These are phyloP conservation scores for Astrocystis sublimbata DNA, from an alignment of 495 filamentous ascomycete species.

Conservation along the genomic window DNA sequence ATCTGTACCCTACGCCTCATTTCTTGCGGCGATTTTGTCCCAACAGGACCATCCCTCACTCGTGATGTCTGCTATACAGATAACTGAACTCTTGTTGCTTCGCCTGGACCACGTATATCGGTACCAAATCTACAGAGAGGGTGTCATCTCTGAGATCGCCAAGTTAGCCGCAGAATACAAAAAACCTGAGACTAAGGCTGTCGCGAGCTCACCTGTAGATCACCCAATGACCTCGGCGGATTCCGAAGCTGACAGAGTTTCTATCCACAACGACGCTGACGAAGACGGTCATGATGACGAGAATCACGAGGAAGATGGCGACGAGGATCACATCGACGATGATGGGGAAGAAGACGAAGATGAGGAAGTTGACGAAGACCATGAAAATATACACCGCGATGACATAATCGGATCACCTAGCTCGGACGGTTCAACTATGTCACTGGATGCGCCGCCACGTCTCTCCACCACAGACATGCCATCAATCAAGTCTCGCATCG, in stretches of 20 bases:
- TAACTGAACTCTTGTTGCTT: constrained; percentile 81
- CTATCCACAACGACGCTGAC: constrained; percentile 43
- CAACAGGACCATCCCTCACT: constrained; percentile 90
- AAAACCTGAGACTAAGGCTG: constrained; percentile 29
- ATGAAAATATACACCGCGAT: constrained; percentile 52
- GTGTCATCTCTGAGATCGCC: constrained; percentile 87
- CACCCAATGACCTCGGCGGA: constrained; percentile 52
- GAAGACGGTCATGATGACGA: constrained; percentile 53
- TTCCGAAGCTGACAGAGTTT: constrained; percentile 54
- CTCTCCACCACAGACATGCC: constrained; percentile 52
- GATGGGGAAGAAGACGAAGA: constrained; percentile 20
- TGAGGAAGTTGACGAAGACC: constrained; percentile 46
- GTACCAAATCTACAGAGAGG: constrained; percentile 96
- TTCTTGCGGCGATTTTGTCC: constrained; percentile 90
- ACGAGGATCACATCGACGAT: constrained; percentile 25
- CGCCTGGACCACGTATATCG: constrained; percentile 85
- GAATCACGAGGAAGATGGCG: constrained; percentile 60
- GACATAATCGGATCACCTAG: constrained; percentile 71
- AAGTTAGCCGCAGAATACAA: constrained; percentile 62
- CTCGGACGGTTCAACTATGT: constrained; percentile 60
- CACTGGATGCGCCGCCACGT: constrained; percentile 50
- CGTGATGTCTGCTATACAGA: constrained; percentile 82
- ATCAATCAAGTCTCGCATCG: constrained; percentile 72
- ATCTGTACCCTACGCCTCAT: constrained; percentile 96
- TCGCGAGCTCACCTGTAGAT: constrained; percentile 44